A percentile compares a stretch with the other conserved stretches of the same genome.
Conservation (phyloP, 169 alveolate genomes). For the Plasmodium vinckei region DNA sequence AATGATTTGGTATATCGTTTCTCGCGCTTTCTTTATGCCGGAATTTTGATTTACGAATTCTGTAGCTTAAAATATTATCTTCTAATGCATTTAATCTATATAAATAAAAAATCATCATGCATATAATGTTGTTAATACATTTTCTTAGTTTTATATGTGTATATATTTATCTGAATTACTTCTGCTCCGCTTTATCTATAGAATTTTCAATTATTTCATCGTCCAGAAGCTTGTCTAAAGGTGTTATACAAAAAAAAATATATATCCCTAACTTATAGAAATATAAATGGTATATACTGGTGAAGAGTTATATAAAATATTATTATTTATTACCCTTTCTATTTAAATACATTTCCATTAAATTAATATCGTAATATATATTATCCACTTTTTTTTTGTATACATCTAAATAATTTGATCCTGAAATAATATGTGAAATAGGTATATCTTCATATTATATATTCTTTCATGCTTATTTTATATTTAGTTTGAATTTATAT, state of each 20-base stretch:
- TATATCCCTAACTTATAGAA: background rate
- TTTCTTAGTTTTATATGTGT: background rate
- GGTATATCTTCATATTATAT: background rate
- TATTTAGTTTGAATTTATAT: slow-evolving; percentile 11
- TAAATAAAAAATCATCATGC: background rate
- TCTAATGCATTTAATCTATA: slow-evolving; percentile 47
- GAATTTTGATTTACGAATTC: slow-evolving; percentile 31
- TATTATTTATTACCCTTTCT: slow-evolving; percentile 20
- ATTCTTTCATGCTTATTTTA: slow-evolving; percentile 6
- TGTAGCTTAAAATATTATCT: slow-evolving; percentile 64
- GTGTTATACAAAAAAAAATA: slow-evolving; percentile 13
- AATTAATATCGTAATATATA: slow-evolving; percentile 26
- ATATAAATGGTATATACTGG: no score
- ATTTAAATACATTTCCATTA: slow-evolving; percentile 32
- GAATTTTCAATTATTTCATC: slow-evolving; percentile 33
- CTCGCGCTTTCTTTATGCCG: slow-evolving; percentile 19
- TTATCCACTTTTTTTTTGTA: slow-evolving; percentile 71
- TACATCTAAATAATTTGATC: slow-evolving; percentile 63
- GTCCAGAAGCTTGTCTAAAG: slow-evolving; percentile 25
- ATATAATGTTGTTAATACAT: background rate
- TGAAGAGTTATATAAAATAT: no score
- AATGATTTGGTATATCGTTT: slow-evolving; percentile 71
- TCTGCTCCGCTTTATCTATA: slow-evolving; percentile 65
- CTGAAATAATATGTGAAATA: slow-evolving; percentile 23
- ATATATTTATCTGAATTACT: slow-evolving; percentile 24